A percentile compares a stretch with the other conserved stretches of the same genome.
phyloP scores from a whole-genome alignment of 192 early-diverging fungal genomes.

The Coemansia sp. region DNA sequence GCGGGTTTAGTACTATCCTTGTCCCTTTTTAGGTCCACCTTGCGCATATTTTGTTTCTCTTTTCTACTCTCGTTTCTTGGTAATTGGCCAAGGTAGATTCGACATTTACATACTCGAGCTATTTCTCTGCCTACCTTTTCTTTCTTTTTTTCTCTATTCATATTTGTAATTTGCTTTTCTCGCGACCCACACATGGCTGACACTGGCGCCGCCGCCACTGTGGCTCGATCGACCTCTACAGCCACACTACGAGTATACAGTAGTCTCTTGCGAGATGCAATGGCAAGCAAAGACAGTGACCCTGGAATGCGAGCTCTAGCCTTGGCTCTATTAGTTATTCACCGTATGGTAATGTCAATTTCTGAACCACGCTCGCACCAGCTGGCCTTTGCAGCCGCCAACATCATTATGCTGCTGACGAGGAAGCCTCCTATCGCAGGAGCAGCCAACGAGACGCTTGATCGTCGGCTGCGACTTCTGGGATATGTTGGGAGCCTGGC shows the following conservation, averaged over 20 bases:
- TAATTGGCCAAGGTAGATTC: background rate
- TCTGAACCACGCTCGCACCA: background rate
- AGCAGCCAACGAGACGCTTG: background rate
- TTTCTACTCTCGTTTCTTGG: background rate
- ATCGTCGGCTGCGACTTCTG: constrained; percentile 22
- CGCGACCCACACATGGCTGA: constrained; percentile 1
- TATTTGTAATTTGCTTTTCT: background rate
- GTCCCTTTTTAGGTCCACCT: background rate
- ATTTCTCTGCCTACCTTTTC: background rate
- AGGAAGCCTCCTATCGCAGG: background rate
- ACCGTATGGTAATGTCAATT: background rate
- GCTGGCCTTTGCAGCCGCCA: constrained; percentile 4
- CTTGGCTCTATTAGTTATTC: background rate
- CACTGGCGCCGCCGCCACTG: constrained; percentile 9
- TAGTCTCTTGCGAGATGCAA: constrained; percentile 6
- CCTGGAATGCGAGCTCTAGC: background rate
- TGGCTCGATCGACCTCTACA: constrained; percentile 10
- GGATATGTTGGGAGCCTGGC: constrained; percentile 17
- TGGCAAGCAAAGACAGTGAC: constrained; percentile 8
- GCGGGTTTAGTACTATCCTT: background rate
- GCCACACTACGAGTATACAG: constrained; percentile 1
- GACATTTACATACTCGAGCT: background rate
- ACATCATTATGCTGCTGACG: background rate
- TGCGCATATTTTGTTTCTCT: background rate
- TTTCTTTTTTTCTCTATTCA: background rate